phyloP scores from a whole-genome alignment of 2,329 filamentous ascomycete species.

The Gnomoniopsis sp. region DNA sequence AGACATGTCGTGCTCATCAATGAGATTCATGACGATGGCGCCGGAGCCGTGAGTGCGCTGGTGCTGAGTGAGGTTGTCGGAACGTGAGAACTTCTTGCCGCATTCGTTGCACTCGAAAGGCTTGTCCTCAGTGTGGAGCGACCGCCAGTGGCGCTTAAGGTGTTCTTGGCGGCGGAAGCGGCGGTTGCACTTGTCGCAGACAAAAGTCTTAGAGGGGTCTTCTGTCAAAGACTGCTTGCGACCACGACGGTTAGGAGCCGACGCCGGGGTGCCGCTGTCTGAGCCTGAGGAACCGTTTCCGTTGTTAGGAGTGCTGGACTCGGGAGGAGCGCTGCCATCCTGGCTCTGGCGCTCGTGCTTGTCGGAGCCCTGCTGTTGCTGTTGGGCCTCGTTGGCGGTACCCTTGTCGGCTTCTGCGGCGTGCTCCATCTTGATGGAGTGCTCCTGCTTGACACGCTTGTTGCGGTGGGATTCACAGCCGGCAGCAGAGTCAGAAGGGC shows the following conservation, averaged over 20 bases:
- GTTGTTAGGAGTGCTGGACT: slow-evolving; percentile 27
- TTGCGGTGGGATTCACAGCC: slow-evolving; percentile 48
- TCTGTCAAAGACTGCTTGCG: slow-evolving; percentile 98
- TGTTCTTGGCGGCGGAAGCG: slow-evolving; percentile 98
- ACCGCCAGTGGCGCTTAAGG: slow-evolving; percentile 96
- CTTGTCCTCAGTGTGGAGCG: slow-evolving; percentile 97
- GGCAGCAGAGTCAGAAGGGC: slow-evolving; percentile 53
- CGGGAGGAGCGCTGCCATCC: slow-evolving; percentile 27
- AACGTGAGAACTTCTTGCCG: slow-evolving; percentile 98
- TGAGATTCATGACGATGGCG: slow-evolving; percentile 85
- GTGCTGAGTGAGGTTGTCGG: slow-evolving; percentile 95
- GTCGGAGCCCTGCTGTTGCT: slow-evolving; percentile 31
- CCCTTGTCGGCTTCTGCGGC: slow-evolving; percentile 31
- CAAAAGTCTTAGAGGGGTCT: slow-evolving; percentile 96
- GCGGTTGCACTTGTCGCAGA: slow-evolving; percentile 93
- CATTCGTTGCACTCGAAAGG: slow-evolving; percentile 97
- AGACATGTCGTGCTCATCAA: slow-evolving; percentile 63
- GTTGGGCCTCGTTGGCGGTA: slow-evolving; percentile 26
- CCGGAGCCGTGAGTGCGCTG: slow-evolving; percentile 88
- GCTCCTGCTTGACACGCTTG: slow-evolving; percentile 56
- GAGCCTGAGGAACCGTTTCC: slow-evolving; percentile 34
- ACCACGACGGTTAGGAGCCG: slow-evolving; percentile 77
- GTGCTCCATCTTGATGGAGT: slow-evolving; percentile 44
- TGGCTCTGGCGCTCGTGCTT: slow-evolving; percentile 21
- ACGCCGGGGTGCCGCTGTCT: slow-evolving; percentile 42